phyloP scores from a whole-genome alignment of 176 grass and related monocot genomes.

The Saccharum spontaneum region DNA sequence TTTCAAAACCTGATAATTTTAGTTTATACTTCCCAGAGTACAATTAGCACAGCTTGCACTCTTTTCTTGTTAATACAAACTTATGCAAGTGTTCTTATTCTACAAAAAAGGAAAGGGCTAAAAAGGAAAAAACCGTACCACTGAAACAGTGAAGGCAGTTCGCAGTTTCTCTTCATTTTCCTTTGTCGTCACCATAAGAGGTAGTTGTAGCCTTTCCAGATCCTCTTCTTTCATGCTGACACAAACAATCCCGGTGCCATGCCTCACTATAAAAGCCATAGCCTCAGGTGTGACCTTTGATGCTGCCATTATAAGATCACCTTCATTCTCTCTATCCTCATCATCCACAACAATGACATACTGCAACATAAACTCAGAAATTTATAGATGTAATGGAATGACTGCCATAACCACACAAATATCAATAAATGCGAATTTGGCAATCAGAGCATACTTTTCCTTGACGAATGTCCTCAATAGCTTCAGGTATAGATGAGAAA shows the following conservation, averaged over 20 bases:
- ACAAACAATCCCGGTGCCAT: constrained; percentile 96
- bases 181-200: constrained; percentile 82
- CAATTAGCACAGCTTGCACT: not conserved
- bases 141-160: constrained; percentile 91
- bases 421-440: not conserved
- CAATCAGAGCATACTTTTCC: constrained; percentile 60
- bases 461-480: constrained; percentile 86
- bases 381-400: not conserved
- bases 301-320: constrained; percentile 99
- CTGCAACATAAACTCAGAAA: constrained; percentile 43
- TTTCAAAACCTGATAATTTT: not conserved
- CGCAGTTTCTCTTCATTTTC: constrained; percentile 92
- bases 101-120: not conserved
- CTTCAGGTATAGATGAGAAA: constrained; percentile 85
- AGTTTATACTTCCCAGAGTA: constrained; percentile 5
- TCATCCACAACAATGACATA: constrained; percentile 95
- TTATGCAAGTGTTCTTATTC: constrained; percentile 11
- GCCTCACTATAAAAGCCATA: constrained; percentile 89
- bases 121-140: constrained; percentile 46
- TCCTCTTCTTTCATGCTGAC: constrained; percentile 99
- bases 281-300: constrained; percentile 86
- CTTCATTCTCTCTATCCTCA: constrained; percentile 94
- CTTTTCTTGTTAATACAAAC: not conserved
- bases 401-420: not conserved
- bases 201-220: constrained; percentile 80